phyloP scores from a whole-genome alignment of 2,329 filamentous ascomycete genomes.

The Remersonia thermophila region DNA sequence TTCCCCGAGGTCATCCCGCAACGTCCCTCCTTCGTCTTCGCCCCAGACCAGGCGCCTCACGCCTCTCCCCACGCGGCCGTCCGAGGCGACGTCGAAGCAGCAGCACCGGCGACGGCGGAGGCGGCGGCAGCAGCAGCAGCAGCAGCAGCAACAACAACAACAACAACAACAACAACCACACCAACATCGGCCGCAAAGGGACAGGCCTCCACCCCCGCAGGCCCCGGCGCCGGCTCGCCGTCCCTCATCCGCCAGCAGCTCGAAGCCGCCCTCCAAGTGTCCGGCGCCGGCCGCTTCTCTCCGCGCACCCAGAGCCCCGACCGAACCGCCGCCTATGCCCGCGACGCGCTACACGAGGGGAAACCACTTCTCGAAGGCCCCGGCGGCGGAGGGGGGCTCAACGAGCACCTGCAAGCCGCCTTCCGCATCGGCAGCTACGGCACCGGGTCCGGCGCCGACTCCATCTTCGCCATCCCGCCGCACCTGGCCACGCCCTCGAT shows the following conservation, averaged over 20 bases:
- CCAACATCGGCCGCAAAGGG: too few species aligned
- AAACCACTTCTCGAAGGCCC: conserved; percentile 30
- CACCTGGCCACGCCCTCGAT: conserved; percentile 56
- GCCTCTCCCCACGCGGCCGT: conserved; percentile 18
- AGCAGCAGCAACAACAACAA: conserved; percentile 19
- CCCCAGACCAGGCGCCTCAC: conserved; percentile 38
- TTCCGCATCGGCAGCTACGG: conserved; percentile 21
- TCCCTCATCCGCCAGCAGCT: conserved; percentile 43
- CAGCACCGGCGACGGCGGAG: too few species aligned
- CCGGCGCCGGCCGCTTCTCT: conserved; percentile 14
- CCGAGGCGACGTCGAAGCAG: too few species aligned
- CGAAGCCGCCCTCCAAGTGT: conserved; percentile 26
- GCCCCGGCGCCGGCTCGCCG: conserved; percentile 22
- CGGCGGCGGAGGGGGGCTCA: conserved; percentile 25
- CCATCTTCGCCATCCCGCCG: conserved; percentile 46
- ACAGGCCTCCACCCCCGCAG: too few species aligned
- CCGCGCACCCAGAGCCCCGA: conserved; percentile 19
- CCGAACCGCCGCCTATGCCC: conserved; percentile 8
- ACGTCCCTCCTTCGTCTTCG: conserved; percentile 59
- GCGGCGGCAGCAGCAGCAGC: too few species aligned
- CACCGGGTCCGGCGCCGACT: conserved; percentile 25
- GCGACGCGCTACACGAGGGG: conserved; percentile 28
- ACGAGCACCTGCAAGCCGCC: conserved; percentile 12
- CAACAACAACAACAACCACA: too few species aligned
- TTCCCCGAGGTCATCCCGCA: conserved; percentile 82